Evolutionary conservation across 1,284 basidiomycete genomes (phyloP), one percentile per base, ranked within the genome.

Genomic region (Cutaneotrichosporon cavernicola): DNA sequence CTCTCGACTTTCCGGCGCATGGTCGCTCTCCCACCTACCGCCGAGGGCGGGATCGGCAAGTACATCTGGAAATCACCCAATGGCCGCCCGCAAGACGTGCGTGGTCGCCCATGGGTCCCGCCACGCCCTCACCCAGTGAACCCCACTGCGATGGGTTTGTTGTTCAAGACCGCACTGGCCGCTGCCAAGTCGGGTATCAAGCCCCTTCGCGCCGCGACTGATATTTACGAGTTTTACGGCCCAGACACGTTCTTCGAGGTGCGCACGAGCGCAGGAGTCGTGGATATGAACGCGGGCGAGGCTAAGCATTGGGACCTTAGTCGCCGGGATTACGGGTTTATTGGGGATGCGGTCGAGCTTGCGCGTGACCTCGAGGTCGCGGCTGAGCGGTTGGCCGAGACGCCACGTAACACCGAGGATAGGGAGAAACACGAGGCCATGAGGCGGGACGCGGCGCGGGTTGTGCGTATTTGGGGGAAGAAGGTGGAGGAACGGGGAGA

Each of bases 1-100:
- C 56, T 74, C n/a, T 22, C 40, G 26, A 52, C 73, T 10, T 71
- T 75, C 59, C 63, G 70, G n/a, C 65, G 70, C 47, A 72, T 76
- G 65, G 68, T 66, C 6, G 66, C 70, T 16, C 62, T 75, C 11
- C 69, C 71, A 0, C 22, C 26, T 2, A 65, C 64, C n/a, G 63
- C 66, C 3, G 72, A 72, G 59, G 34, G 47, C 30, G 50, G 59
- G 22, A 36, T 18, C 9, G 47, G n/a, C 22, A 18, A 47, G 16
- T 67, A 60, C 56, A 16, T 18, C n/a, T 71, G 68, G 65, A 47
- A 18, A 2, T 26, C 67, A 5, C 69, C 70, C 1, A 74, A 73
- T 52, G 66, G 68, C 2, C 43, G 58, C 22, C 32, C 56, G 30
- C 58, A 47, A 10, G 71, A 73, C 60, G 46, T 56, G 2, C 60